Conservation (phyloP, 192 early-diverging fungal species). For the Coemansia sp. region DNA sequence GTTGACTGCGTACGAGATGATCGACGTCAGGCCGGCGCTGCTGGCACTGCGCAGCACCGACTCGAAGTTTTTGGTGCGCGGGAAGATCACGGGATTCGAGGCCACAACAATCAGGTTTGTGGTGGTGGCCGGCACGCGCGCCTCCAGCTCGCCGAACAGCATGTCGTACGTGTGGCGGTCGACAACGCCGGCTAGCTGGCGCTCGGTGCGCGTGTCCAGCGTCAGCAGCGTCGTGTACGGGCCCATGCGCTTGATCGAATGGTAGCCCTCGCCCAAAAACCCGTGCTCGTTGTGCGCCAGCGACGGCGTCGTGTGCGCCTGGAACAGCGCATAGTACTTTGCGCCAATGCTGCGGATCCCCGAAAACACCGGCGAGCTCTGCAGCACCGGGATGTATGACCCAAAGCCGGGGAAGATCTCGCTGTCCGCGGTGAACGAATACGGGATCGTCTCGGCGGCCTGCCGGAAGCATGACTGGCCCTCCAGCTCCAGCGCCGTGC, state of each 20-base stretch:
- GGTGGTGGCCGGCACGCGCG: conserved; percentile 53
- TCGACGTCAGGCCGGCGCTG: conserved; percentile 42
- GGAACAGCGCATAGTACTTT: conserved; percentile 79
- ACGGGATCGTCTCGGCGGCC: conserved; percentile 67
- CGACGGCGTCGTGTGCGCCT: conserved; percentile 67
- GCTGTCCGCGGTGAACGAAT: conserved; percentile 74
- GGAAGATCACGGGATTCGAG: conserved; percentile 70
- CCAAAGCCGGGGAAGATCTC: conserved; percentile 78
- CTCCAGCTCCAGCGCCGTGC: conserved; percentile 16
- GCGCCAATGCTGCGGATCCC: conserved; percentile 64
- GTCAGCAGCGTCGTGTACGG: conserved; percentile 62
- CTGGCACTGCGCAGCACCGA: conserved; percentile 57
- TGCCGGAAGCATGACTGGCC: conserved; percentile 55
- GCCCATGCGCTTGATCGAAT: conserved; percentile 63
- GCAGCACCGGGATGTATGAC: conserved; percentile 64
- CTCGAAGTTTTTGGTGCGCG: conserved; percentile 67
- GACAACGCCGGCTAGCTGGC: conserved; percentile 60
- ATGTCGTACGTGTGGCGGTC: conserved; percentile 60
- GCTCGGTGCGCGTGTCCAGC: conserved; percentile 71
- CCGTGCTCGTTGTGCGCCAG: conserved; percentile 57
- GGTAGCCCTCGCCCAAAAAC: conserved; percentile 55
- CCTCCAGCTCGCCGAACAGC: conserved; percentile 55
- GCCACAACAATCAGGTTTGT: conserved; percentile 66
- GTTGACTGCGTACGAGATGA: conserved; percentile 40
- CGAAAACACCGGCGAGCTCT: conserved; percentile 60